A percentile compares a stretch with the other conserved stretches of the same genome.
phyloP scores from a whole-genome alignment of 2,329 filamentous ascomycete species.

The Microsporum ferrugineum region DNA sequence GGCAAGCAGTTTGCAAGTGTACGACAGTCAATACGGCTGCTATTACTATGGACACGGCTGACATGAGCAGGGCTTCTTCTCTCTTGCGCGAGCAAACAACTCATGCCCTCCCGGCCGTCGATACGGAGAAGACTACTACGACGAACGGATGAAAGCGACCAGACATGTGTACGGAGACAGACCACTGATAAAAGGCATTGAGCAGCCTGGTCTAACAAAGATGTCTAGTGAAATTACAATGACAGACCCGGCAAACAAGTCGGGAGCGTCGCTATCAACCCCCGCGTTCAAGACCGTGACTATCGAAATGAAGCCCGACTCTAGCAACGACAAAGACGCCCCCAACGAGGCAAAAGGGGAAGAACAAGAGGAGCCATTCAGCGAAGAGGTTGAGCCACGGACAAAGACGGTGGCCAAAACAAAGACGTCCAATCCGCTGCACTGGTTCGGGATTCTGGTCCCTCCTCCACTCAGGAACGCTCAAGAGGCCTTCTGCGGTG shows the following conservation, averaged over 20 bases:
- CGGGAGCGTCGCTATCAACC: neutral
- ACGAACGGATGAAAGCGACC: constrained; percentile 40
- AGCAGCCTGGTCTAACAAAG: neutral
- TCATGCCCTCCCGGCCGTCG: constrained; percentile 34
- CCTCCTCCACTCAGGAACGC: constrained; percentile 34
- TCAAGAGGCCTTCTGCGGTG: constrained; percentile 34
- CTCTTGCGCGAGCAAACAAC: constrained; percentile 40
- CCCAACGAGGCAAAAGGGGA: neutral
- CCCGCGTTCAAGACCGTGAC: neutral
- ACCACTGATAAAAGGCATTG: neutral
- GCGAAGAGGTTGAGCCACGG: neutral
- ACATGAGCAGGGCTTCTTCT: constrained; percentile 34
- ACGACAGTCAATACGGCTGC: constrained; percentile 7
- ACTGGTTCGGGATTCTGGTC: constrained; percentile 41
- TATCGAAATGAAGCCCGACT: neutral
- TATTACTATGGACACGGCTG: neutral
- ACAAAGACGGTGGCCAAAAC: constrained; percentile 10
- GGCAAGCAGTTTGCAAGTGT: constrained; percentile 32
- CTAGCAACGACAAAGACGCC: neutral
- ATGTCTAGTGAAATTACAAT: neutral
- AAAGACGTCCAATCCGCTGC: constrained; percentile 32
- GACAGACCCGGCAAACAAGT: neutral
- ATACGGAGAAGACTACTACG: constrained; percentile 41
- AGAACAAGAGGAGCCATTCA: neutral
- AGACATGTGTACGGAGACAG: constrained; percentile 26